Base-by-base conservation (phyloP, 2,329 filamentous ascomycete genomes). In the Dothidotthia symphoricarpi region DNA sequence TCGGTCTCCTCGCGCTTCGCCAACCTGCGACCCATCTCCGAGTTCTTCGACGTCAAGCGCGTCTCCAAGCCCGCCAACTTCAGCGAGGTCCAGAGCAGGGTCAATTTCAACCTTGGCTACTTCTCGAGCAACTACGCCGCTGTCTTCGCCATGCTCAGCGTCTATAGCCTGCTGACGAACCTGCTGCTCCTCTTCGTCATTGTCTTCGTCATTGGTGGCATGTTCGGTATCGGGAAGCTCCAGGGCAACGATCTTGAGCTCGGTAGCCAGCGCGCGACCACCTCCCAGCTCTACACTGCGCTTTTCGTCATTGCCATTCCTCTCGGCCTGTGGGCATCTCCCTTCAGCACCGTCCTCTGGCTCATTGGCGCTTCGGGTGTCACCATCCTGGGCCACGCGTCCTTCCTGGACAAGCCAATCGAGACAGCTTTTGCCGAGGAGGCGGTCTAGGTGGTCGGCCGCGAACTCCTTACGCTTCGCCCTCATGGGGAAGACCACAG, bases 371-470 rank as follows among this genome's bases (percentile, higher is more conserved):
- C 93, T 59, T 91, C 86, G 57, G 90, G 88, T 68, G 88, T 96
- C 67, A 87, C 84, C 67, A 94, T 97, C 55, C 75, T 97, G 54
- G 93, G 93, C 71, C 93, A 98, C 74, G 93, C 93, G 57, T 80
- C 89, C 49, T 82, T 97, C 67, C 83, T 97, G 85, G 91, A 97
- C 69, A 96, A 95, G 81, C 91, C 91, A 43, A 95, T 97, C 77
- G 93, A 97, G 83, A 91, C 94, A 90, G 90, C 90, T 96, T 98
- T 98, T 96, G 96, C 91, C 80, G 93, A 94, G 90, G 93, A 98
- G 91, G 91, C 93, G 90, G 93, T 98, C 86, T 98, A 97, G 83
- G 80, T 94, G 90, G 90, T 97, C 93, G 91, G 88, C 91, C 91
- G 93, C 93, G 86, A 93, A 85, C 90, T 95, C 91, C 90, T 75